Evolutionary conservation across 805 yeast genomes (phyloP).

Genomic region (Metschnikowia kunwiensis): DNA sequence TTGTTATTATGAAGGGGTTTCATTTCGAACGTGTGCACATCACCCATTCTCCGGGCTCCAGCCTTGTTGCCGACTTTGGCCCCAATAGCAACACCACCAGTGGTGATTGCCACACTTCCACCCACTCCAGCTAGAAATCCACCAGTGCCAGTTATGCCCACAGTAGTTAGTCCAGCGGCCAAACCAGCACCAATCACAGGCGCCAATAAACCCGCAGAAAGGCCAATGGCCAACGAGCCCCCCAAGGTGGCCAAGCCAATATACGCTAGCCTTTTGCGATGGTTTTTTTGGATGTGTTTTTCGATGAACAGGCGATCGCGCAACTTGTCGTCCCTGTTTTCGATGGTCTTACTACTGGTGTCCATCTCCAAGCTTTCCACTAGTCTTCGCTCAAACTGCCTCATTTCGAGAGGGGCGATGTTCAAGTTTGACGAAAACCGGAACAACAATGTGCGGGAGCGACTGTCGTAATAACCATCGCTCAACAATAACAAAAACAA

Average conservation of each 20-base stretch:
- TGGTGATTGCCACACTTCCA: slow-evolving; percentile 90
- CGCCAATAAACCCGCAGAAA: slow-evolving; percentile 92
- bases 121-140: slow-evolving; percentile 95
- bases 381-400: slow-evolving; percentile 85
- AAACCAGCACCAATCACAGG: slow-evolving; percentile 98
- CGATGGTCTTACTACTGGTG: slow-evolving; percentile 44
- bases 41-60: slow-evolving; percentile 83
- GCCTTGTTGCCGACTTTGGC: slow-evolving; percentile 85
- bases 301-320: slow-evolving; percentile 78
- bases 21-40: slow-evolving; percentile 90
- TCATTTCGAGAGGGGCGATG: slow-evolving; percentile 63
- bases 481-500: slow-evolving; percentile 74
- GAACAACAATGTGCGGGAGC: slow-evolving; percentile 79
- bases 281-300: slow-evolving; percentile 63
- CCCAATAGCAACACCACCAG: slow-evolving; percentile 88
- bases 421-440: slow-evolving; percentile 62
- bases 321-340: slow-evolving; percentile 65
- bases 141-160: slow-evolving; percentile 91
- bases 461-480: slow-evolving; percentile 83
- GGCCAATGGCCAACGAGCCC: slow-evolving; percentile 90
- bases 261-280: slow-evolving; percentile 69
- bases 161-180: slow-evolving; percentile 94
- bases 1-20: slow-evolving; percentile 89
- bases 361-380: slow-evolving; percentile 89
- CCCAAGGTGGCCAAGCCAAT: slow-evolving; percentile 96